Conservation (phyloP, 106 monocot species). For the Dendrobium officinale region DNA sequence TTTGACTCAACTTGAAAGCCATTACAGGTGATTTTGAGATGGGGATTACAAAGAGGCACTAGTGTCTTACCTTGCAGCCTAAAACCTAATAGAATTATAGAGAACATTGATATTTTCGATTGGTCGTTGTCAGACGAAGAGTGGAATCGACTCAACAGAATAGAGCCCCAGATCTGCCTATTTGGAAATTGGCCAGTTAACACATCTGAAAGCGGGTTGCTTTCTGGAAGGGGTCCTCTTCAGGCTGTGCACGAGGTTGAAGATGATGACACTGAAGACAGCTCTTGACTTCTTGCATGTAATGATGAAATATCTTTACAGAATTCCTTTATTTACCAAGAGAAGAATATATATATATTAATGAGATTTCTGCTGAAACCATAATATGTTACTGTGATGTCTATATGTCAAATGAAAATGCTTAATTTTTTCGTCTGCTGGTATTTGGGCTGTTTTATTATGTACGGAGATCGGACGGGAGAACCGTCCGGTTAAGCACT, state of each 20-base stretch:
- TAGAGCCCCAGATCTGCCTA: conserved; percentile 76
- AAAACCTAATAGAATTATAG: conserved; percentile 51
- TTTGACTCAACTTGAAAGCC: background rate
- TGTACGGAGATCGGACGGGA: too few relatives aligned
- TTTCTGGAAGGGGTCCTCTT: conserved; percentile 52
- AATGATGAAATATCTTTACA: background rate
- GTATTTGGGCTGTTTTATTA: too few relatives aligned
- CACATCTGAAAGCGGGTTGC: conserved; percentile 33
- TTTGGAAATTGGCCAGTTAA: conserved; percentile 46
- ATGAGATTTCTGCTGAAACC: background rate
- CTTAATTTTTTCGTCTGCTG: background rate
- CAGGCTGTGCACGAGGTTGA: conserved; percentile 81
- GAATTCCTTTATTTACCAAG: background rate
- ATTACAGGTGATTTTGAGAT: conserved; percentile 59
- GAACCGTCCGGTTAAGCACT: too few relatives aligned
- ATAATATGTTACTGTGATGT: background rate
- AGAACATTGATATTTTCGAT: conserved; percentile 61
- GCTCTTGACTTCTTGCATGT: conserved; percentile 15
- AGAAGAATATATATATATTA: background rate
- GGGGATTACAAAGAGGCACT: conserved; percentile 78
- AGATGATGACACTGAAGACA: conserved; percentile 54
- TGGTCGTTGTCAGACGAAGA: conserved; percentile 68
- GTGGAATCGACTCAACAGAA: conserved; percentile 44
- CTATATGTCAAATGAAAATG: background rate
- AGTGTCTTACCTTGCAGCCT: conserved; percentile 77